Conservation (phyloP, 768 basidiomycete species). For the Agrocybe chaxingu region DNA sequence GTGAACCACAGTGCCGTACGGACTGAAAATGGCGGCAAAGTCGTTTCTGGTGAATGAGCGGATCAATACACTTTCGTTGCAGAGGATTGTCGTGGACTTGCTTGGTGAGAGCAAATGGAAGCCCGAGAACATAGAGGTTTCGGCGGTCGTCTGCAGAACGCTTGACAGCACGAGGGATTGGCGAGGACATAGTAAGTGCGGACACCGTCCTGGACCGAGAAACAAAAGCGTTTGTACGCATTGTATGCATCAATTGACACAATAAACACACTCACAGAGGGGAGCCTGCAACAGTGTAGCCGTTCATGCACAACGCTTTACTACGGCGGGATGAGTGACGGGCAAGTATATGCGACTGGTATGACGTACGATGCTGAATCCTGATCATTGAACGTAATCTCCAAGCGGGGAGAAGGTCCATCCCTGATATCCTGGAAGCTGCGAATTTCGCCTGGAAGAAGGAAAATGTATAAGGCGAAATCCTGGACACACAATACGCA, state of each 20-base stretch:
- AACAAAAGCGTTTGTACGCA: not conserved
- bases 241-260: slow-evolving; percentile 17
- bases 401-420: slow-evolving; percentile 35
- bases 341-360: not conserved
- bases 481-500: slow-evolving; percentile 1
- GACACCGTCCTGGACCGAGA: slow-evolving; percentile 33
- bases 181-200: slow-evolving; percentile 23
- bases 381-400: slow-evolving; percentile 50
- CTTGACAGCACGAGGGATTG: slow-evolving; percentile 18
- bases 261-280: slow-evolving; percentile 44
- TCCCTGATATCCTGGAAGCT: slow-evolving; percentile 40
- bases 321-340: slow-evolving; percentile 27
- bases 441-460: slow-evolving; percentile 45
- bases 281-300: slow-evolving; percentile 52
- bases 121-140: slow-evolving; percentile 81
- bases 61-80: not conserved
- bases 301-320: slow-evolving; percentile 66
- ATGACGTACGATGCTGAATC: slow-evolving; percentile 51
- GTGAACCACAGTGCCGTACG: slow-evolving; percentile 66
- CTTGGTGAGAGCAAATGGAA: slow-evolving; percentile 82
- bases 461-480: not conserved
- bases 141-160: slow-evolving; percentile 52
- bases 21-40: slow-evolving; percentile 58
- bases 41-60: slow-evolving; percentile 37
- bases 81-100: slow-evolving; percentile 19